These are phyloP conservation scores for Ophiostoma ulmi DNA, from an alignment of 2,329 filamentous ascomycete species.

Conservation along the genomic window DNA sequence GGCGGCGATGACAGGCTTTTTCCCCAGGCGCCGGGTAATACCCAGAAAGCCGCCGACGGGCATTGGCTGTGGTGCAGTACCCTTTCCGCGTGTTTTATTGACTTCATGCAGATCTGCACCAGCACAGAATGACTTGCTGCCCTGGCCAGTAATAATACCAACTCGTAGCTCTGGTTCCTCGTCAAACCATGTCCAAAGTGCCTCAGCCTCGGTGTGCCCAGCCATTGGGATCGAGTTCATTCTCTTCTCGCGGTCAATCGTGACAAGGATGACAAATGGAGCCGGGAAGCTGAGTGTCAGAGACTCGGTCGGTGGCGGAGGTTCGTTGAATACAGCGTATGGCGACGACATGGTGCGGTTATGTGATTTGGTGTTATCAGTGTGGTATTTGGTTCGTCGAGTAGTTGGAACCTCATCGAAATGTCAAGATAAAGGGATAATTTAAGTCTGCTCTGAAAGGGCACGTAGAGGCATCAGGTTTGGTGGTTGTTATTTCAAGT, in stretches of 20 bases:
- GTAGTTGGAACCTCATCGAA: neutral
- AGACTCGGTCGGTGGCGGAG: conserved; percentile 12
- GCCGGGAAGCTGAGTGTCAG: conserved; percentile 38
- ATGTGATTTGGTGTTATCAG: neutral
- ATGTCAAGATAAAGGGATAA: too few species aligned
- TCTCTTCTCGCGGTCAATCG: conserved; percentile 45
- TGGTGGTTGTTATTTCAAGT: too few species aligned
- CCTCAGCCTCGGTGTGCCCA: conserved; percentile 45
- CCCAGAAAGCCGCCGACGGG: conserved; percentile 30
- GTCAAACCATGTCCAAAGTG: conserved; percentile 51
- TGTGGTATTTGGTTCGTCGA: neutral
- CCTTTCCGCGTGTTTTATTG: conserved; percentile 29
- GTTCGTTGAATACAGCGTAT: conserved; percentile 13
- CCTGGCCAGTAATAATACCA: conserved; percentile 48
- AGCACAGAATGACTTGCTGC: conserved; percentile 47
- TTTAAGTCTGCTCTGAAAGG: too few species aligned
- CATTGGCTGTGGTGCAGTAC: conserved; percentile 27
- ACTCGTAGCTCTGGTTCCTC: conserved; percentile 44
- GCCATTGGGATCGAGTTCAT: conserved; percentile 44
- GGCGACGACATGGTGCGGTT: conserved; percentile 5
- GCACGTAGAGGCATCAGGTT: too few species aligned
- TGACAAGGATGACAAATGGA: conserved; percentile 46
- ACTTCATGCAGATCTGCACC: conserved; percentile 52
- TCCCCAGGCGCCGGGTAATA: conserved; percentile 48
- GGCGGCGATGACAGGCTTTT: conserved; percentile 59